A percentile compares a stretch with the other conserved stretches of the same genome.
Conservation (phyloP, 2,329 filamentous ascomycete genomes). For the Grosmannia penicillata region DNA sequence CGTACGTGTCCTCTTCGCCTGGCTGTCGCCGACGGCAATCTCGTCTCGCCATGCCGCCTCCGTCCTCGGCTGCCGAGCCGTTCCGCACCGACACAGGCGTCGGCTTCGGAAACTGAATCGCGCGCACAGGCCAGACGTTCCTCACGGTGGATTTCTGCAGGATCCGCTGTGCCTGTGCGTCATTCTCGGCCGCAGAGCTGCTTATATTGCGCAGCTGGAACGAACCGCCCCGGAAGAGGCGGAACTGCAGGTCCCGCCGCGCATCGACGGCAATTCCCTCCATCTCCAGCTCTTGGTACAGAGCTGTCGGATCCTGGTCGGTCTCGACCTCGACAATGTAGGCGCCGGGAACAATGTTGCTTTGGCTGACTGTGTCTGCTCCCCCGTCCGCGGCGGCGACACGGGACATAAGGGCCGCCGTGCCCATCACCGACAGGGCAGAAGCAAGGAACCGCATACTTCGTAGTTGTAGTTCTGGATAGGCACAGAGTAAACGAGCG, state of each 20-base stretch:
- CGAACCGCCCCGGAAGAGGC: conserved; percentile 36
- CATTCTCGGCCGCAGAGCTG: conserved; percentile 23
- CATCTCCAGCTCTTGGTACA: conserved; percentile 21
- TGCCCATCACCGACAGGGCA: no score
- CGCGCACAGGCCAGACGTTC: conserved; percentile 24
- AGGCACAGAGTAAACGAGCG: no score
- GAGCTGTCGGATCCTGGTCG: conserved; percentile 25
- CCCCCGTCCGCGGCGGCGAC: no score
- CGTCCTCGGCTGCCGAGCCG: conserved; percentile 13
- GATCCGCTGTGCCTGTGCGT: conserved; percentile 22
- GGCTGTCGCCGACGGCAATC: conserved; percentile 20
- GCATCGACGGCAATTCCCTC: conserved; percentile 29
- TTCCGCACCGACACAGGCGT: conserved; percentile 27
- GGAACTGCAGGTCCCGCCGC: conserved; percentile 23
- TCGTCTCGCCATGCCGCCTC: not conserved
- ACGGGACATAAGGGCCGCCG: no score
- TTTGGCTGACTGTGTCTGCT: not conserved
- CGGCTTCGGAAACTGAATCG: conserved; percentile 25
- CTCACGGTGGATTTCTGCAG: conserved; percentile 28
- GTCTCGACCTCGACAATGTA: conserved; percentile 39
- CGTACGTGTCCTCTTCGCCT: conserved; percentile 22
- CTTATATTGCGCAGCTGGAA: conserved; percentile 33
- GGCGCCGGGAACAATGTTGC: conserved; percentile 27
- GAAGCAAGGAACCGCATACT: no score
- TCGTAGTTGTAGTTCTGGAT: no score